Evolutionary conservation across 176 grass and related monocot species (phyloP).

Genomic region (Cenchrus purpureus): DNA sequence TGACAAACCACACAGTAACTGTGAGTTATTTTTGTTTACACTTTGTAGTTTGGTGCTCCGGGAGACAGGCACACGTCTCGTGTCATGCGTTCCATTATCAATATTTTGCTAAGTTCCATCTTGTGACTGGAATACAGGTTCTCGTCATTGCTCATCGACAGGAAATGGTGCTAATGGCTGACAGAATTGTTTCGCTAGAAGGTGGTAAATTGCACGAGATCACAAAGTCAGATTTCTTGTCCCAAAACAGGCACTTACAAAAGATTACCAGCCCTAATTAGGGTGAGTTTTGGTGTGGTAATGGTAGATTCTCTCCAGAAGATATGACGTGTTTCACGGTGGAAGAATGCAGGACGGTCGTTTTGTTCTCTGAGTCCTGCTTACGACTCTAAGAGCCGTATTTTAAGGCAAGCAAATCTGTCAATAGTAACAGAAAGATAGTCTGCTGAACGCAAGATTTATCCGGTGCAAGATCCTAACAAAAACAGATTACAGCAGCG

Average conservation of each 20-base stretch:
- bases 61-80: neutral
- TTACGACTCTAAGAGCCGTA: neutral
- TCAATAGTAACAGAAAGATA: neutral
- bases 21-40: constrained; percentile 2
- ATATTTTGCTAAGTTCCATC: constrained; percentile 18
- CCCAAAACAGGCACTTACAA: constrained; percentile 27
- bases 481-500: neutral
- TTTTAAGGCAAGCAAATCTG: neutral
- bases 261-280: constrained; percentile 17
- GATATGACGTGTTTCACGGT: neutral
- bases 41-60: neutral
- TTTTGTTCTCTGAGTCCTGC: neutral
- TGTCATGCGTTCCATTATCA: neutral
- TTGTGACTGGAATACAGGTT: constrained; percentile 46
- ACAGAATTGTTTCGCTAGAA: constrained; percentile 71
- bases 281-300: constrained; percentile 1
- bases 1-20: constrained; percentile 54
- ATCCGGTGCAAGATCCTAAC: neutral
- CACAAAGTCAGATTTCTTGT: constrained; percentile 54
- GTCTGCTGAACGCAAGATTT: neutral
- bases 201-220: constrained; percentile 52
- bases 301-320: neutral
- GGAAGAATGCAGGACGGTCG: too few relatives aligned
- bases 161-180: constrained; percentile 74
- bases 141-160: constrained; percentile 71